Evolutionary conservation across 495 filamentous ascomycete genomes (phyloP), one percentile per base, ranked within the genome.

Genomic region (Aspergillus haitiensis): DNA sequence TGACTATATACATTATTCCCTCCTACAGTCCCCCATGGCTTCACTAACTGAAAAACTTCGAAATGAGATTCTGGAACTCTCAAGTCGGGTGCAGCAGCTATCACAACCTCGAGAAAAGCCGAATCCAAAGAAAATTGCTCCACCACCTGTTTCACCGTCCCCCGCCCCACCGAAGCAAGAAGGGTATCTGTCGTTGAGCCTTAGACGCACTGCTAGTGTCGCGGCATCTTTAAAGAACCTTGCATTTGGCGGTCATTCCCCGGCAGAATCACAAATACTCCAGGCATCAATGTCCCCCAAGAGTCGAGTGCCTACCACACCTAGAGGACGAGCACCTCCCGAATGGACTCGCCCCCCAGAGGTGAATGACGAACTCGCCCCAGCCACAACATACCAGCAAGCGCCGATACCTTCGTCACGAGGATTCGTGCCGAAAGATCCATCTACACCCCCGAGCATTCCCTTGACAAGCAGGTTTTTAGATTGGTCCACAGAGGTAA

Each of bases 401-500:
- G 88, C 88, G 7, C 88, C 85, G 52, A 83, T 87, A 39, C 93
- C 94, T 1, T 82, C 84, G 12, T 89, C 92, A 15, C 85, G 86
- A 39, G 82, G 84, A 10, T 98, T 89, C 67, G 76, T 82, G 58
- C 77, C 85, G 39, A 84, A 84, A 55, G 81, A 83, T 56, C 64
- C 80, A 31, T 75, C 80, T 2, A 69, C 82, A 57, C 46, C 72
- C 31, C 87, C 89, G 13, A 68, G 68, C 27, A 79, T 98, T 18
- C 93, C 94, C 1, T 60, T 98, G 21, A 80, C 81, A 49, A 96
- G 91, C 67, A 86, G 83, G 18, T 97, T 98, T 75, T 78, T 95
- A 63, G 91, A 95, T 57, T 99, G 92, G 91, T 95, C 93, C 0
- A 92, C 91, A 62, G 93, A 97, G 80, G 83, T 85, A 80, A 72